A percentile compares a stretch with the other conserved stretches of the same genome.
These are phyloP conservation scores for Kalaharituber pfeilii DNA, from an alignment of 2,329 filamentous ascomycete genomes.

Conservation along the genomic window DNA sequence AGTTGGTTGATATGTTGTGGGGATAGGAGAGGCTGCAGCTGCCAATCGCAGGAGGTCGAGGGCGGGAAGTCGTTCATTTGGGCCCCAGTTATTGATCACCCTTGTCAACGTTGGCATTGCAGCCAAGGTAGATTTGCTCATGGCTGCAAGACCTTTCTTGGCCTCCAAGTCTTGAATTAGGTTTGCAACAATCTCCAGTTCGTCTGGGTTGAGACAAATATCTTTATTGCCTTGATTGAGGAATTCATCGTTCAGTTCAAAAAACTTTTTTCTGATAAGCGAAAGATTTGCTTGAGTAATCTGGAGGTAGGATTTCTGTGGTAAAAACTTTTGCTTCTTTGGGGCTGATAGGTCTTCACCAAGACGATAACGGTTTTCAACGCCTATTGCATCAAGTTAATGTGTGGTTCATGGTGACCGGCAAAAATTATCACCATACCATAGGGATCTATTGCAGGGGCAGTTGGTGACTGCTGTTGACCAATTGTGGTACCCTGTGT, in stretches of 20 bases:
- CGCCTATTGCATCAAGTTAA: slow-evolving; percentile 38
- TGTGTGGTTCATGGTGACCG: not conserved
- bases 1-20: slow-evolving; percentile 43
- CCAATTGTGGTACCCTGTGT: slow-evolving; percentile 76
- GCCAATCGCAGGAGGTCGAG: slow-evolving; percentile 78
- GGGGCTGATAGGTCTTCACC: slow-evolving; percentile 39
- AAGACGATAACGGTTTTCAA: slow-evolving; percentile 61
- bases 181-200: slow-evolving; percentile 44
- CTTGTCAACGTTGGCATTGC: slow-evolving; percentile 47
- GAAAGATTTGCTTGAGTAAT: slow-evolving; percentile 51
- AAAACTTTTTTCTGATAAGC: slow-evolving; percentile 59
- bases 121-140: not conserved
- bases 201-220: slow-evolving; percentile 52
- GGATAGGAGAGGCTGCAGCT: slow-evolving; percentile 46
- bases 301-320: slow-evolving; percentile 61
- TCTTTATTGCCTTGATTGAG: slow-evolving; percentile 55
- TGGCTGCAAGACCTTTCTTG: slow-evolving; percentile 25
- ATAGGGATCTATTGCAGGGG: slow-evolving; percentile 38
- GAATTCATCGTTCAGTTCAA: slow-evolving; percentile 56
- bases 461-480: slow-evolving; percentile 35
- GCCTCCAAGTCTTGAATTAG: slow-evolving; percentile 48
- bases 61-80: slow-evolving; percentile 60
- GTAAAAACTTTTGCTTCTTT: slow-evolving; percentile 42
- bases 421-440: not conserved
- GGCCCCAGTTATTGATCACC: slow-evolving; percentile 63